Evolutionary conservation across 164 flowering plant genomes (phyloP), one percentile per base, ranked within the genome.

Genomic region (Santalum album): DNA sequence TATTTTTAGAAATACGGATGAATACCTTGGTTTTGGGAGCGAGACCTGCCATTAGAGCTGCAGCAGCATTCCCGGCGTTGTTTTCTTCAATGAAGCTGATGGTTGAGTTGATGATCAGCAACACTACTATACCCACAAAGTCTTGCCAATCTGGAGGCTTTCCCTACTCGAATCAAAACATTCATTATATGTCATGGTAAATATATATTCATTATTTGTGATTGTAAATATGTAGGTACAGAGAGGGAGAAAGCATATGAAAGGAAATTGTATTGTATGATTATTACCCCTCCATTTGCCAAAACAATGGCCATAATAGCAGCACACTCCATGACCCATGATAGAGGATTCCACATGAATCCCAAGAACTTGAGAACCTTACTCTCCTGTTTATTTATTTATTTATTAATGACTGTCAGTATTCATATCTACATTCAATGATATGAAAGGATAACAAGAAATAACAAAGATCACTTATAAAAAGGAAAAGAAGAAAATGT

Each of bases 71-170:
- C 6, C 50, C 50, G 11, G 50, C 50, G 18, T 46, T 46, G 50
- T 46, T 46, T 23, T 46, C 50, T 46, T 46, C 50, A 46, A 46
- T 46, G 23, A 46, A 46, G 18, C 50, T 46, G 50, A 46, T 46
- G 21, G 50, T 46, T 9, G 50, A 46, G 25, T 46, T 46, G 50
- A 46, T 46, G 16, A 46, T 5, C 7, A 46, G 25, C 23, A 46
- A 23, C 5, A 46, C 25, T 10, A 46, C 18, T 21, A 46, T 46
- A 10, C 50, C 50, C 4, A 7, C 25, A 46, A 46, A 46, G 18
- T 46, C 50, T 16, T 46, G 50, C 50, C 50, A 46, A 15, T 46
- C 50, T 0, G 50, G 50, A 46, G 50, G 50, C 50, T 22, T 4
- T n/a, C n/a, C n/a, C n/a, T n/a, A n/a, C n/a, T n/a, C n/a, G n/a